phyloP scores from a whole-genome alignment of 2,329 filamentous ascomycete species.

The Geosmithia morbida region DNA sequence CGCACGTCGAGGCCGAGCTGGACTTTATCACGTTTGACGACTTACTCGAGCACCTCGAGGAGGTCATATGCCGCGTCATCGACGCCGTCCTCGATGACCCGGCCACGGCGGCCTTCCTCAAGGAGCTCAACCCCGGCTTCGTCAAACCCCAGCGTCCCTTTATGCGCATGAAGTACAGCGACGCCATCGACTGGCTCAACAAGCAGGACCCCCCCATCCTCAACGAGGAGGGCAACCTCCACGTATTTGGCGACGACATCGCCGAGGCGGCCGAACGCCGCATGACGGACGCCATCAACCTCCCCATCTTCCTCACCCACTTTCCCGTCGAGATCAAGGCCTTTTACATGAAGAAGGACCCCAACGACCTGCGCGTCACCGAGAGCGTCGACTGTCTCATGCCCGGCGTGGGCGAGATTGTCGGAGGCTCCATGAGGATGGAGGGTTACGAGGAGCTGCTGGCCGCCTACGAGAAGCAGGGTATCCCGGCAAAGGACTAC shows the following conservation, averaged over 20 bases:
- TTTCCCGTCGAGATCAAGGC: constrained; percentile 97
- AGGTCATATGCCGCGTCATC: constrained; percentile 75
- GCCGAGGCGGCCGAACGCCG: constrained; percentile 90
- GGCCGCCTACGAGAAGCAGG: constrained; percentile 74
- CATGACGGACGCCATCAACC: constrained; percentile 96
- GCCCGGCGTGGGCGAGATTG: constrained; percentile 94
- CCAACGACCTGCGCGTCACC: constrained; percentile 65
- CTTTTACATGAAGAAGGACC: constrained; percentile 96
- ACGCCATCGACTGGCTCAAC: constrained; percentile 88
- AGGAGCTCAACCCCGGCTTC: constrained; percentile 86
- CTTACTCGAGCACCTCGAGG: constrained; percentile 74
- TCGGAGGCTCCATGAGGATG: constrained; percentile 95
- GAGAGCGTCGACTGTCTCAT: constrained; percentile 78
- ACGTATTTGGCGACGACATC: constrained; percentile 93
- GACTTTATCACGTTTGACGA: constrained; percentile 93
- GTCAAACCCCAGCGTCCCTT: constrained; percentile 71
- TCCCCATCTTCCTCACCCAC: constrained; percentile 90
- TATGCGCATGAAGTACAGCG: constrained; percentile 84
- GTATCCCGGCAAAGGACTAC: constrained; percentile 72
- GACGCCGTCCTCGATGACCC: constrained; percentile 63
- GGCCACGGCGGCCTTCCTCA: constrained; percentile 56
- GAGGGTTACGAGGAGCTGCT: constrained; percentile 81
- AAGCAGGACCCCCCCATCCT: constrained; percentile 66
- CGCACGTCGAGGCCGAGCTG: constrained; percentile 89
- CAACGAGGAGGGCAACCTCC: constrained; percentile 84